Evolutionary conservation across 345 rosid genomes (phyloP), one percentile per base, ranked within the genome.

Genomic region (Euphorbia peplus): DNA sequence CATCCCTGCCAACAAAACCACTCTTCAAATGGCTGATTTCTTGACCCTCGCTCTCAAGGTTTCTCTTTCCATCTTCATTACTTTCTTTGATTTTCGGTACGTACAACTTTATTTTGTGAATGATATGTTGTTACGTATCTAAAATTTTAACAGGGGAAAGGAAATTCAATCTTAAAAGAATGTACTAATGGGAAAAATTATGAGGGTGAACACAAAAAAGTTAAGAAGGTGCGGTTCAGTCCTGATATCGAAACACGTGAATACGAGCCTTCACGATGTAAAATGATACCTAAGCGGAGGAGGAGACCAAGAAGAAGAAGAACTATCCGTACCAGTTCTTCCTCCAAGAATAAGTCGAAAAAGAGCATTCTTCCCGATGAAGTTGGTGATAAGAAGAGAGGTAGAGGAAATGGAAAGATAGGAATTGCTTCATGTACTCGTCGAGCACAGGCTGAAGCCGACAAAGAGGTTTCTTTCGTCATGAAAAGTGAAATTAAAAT

Each of bases 201-300:
- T 0, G 79, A 70, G 63, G 65, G 32, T 12, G 71, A 48, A 41
- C 75, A 18, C 46, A 69, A 16, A 30, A 69, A 16, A 26, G 26
- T 63, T 16, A 87, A 86, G 84, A 87, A 78, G 75, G 97, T 87
- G 4, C 83, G 77, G 54, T 91, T 91, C 59, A 86, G 88, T 42
- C 84, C 81, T 18, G 83, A 87, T 10, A 67, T 74, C 9, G 81
- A 89, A 76, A 79, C 80, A 0, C 70, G 81, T 50, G 61, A 78
- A 18, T 84, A 78, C 46, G 81, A 83, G 68, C 64, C 72, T 9
- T 86, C 95, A 3, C 73, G 60, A 16, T 46, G 67, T 75, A 69
- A 54, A 41, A 64, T 44, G 48, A 29, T 32, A 11, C 44, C 13
- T 0, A 70, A 26, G 75, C 75, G 63, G 58, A 71, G n/a, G n/a